A percentile compares a stretch with the other conserved stretches of the same genome.
These are phyloP conservation scores for Chenopodium suecicum DNA, from an alignment of 148 eudicot species.

Conservation along the genomic window DNA sequence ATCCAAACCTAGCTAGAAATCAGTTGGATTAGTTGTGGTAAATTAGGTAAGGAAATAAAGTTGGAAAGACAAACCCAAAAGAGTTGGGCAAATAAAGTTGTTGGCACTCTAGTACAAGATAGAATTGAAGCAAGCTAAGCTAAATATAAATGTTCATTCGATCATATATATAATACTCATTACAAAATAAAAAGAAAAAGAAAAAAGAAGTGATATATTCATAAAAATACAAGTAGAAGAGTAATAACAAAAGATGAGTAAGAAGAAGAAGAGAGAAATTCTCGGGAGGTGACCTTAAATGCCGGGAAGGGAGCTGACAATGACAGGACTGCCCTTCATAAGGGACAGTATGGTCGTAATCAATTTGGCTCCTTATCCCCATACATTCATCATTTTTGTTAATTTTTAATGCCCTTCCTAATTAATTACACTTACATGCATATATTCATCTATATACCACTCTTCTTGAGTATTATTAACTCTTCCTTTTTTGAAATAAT, in stretches of 20 bases:
- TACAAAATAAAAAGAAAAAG: no score
- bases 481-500: no score
- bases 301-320: constrained; percentile 56
- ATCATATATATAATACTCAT: no score
- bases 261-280: constrained; percentile 27
- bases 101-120: neutral
- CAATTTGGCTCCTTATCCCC: constrained; percentile 30
- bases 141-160: no score
- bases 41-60: neutral
- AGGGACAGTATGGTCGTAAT: constrained; percentile 45
- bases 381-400: neutral
- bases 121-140: neutral
- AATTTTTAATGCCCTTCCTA: neutral
- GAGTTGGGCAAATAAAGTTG: neutral
- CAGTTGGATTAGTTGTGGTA: neutral
- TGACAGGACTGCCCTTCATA: constrained; percentile 43
- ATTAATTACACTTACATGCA: no score
- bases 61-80: neutral
- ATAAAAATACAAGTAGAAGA: no score
- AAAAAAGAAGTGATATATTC: no score
- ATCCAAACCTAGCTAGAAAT: neutral
- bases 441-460: no score
- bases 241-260: neutral
- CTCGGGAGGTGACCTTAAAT: constrained; percentile 57
- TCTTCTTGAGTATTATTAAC: no score